A percentile compares a stretch with the other conserved stretches of the same genome.
These are phyloP conservation scores for Zopfia rhizophila DNA, from an alignment of 2,329 filamentous ascomycete species.

Conservation along the genomic window DNA sequence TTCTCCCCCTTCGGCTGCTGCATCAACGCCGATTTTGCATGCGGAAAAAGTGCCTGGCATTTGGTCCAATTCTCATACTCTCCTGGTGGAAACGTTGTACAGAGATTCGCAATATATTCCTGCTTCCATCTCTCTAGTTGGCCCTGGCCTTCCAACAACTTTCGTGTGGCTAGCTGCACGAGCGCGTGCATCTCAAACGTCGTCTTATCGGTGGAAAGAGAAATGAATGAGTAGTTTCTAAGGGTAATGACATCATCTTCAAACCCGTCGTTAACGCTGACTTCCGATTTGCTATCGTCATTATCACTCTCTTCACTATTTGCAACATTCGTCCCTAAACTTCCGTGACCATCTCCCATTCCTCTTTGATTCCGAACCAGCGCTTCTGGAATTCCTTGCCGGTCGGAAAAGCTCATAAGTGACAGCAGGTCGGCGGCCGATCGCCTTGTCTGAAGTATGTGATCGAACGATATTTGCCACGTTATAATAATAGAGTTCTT, in stretches of 20 bases:
- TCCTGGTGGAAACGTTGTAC: slow-evolving; percentile 35
- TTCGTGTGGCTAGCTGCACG: slow-evolving; percentile 49
- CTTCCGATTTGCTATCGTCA: slow-evolving; percentile 31
- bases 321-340: not conserved
- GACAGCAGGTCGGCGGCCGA: slow-evolving; percentile 27
- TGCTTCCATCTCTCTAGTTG: slow-evolving; percentile 41
- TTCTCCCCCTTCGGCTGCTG: slow-evolving; percentile 6
- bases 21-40: slow-evolving; percentile 28
- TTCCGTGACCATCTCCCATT: not conserved
- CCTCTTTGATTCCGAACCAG: slow-evolving; percentile 1
- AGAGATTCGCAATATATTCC: slow-evolving; percentile 40
- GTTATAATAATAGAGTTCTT: slow-evolving; percentile 45
- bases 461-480: slow-evolving; percentile 37
- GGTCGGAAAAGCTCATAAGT: slow-evolving; percentile 26
- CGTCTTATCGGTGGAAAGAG: slow-evolving; percentile 23
- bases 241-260: slow-evolving; percentile 48
- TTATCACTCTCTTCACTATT: slow-evolving; percentile 8
- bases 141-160: slow-evolving; percentile 23
- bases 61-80: slow-evolving; percentile 44
- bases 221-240: slow-evolving; percentile 52
- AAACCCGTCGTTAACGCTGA: slow-evolving; percentile 20
- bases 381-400: slow-evolving; percentile 20
- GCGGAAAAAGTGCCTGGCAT: slow-evolving; percentile 45
- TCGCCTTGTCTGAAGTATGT: slow-evolving; percentile 39
- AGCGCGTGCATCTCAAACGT: slow-evolving; percentile 57